Conservation (phyloP, 768 basidiomycete species). For the Russula emetica region DNA sequence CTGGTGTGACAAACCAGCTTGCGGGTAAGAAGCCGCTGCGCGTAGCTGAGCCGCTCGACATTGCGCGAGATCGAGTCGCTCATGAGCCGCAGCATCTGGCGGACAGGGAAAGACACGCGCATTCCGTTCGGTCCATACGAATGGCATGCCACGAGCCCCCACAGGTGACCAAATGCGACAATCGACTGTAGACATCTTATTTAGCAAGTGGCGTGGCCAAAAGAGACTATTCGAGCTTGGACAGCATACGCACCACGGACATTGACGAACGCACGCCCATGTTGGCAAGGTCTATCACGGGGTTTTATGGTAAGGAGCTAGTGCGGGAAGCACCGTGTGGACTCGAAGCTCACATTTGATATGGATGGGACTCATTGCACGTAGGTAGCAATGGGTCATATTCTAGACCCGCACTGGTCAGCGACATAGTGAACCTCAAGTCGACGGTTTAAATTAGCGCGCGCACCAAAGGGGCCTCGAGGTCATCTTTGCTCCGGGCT, state of each 20-base stretch:
- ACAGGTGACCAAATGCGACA: conserved; percentile 71
- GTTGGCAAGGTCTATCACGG: not conserved
- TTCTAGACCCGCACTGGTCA: conserved; percentile 42
- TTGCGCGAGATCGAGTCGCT: conserved; percentile 44
- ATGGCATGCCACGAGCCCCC: conserved; percentile 79
- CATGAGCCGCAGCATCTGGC: conserved; percentile 75
- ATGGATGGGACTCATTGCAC: conserved; percentile 46
- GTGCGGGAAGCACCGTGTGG: not conserved
- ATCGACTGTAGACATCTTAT: conserved; percentile 49
- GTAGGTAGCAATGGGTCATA: conserved; percentile 79
- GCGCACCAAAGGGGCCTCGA: not conserved
- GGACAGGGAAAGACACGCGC: conserved; percentile 79
- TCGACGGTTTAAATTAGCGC: not conserved
- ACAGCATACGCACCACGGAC: not conserved
- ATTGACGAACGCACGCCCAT: conserved; percentile 1
- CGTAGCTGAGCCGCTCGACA: conserved; percentile 52
- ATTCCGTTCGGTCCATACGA: conserved; percentile 59
- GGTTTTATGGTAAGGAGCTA: not conserved
- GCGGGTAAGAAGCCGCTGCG: conserved; percentile 65
- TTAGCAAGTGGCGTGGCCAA: not conserved
- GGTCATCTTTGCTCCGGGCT: conserved; percentile 49
- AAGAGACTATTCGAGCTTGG: not conserved
- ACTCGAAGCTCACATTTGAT: not conserved
- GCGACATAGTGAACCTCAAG: conserved; percentile 31
- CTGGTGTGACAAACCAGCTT: conserved; percentile 54